These are phyloP conservation scores for Nemania sp. DNA, from an alignment of 2,329 filamentous ascomycete species.

Conservation along the genomic window DNA sequence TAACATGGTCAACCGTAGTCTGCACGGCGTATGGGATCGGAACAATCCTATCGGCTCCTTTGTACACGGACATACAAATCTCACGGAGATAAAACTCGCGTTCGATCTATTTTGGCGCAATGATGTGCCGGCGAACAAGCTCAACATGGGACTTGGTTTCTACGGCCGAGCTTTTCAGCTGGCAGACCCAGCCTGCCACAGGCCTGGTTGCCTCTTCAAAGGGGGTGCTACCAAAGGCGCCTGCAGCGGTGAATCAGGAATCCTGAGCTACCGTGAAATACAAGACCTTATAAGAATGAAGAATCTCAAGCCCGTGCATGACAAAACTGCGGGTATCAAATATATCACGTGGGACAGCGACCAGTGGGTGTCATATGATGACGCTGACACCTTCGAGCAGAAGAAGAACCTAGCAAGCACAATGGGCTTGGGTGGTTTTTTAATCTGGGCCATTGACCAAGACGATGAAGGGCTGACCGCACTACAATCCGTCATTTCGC, in stretches of 20 bases:
- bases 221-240: constrained; percentile 33
- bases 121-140: constrained; percentile 42
- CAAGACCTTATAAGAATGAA: constrained; percentile 33
- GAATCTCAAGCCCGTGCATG: constrained; percentile 21
- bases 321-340: constrained; percentile 35
- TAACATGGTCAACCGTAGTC: constrained; percentile 37
- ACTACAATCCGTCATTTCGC: constrained; percentile 37
- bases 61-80: constrained; percentile 45
- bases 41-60: constrained; percentile 33
- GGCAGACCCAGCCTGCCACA: constrained; percentile 23
- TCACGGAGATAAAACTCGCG: constrained; percentile 45
- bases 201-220: constrained; percentile 31
- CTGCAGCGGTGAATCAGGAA: constrained; percentile 37
- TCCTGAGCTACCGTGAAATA: constrained; percentile 40
- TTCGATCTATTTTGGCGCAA: constrained; percentile 49
- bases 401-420: neutral
- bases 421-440: neutral
- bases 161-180: constrained; percentile 41
- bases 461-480: constrained; percentile 44
- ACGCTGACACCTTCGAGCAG: constrained; percentile 21
- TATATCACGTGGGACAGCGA: constrained; percentile 41
- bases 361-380: constrained; percentile 49
- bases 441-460: neutral
- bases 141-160: constrained; percentile 36
- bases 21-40: constrained; percentile 45